Evolutionary conservation across 2,329 filamentous ascomycete species (phyloP).

Genomic region (Gyromitra esculenta): DNA sequence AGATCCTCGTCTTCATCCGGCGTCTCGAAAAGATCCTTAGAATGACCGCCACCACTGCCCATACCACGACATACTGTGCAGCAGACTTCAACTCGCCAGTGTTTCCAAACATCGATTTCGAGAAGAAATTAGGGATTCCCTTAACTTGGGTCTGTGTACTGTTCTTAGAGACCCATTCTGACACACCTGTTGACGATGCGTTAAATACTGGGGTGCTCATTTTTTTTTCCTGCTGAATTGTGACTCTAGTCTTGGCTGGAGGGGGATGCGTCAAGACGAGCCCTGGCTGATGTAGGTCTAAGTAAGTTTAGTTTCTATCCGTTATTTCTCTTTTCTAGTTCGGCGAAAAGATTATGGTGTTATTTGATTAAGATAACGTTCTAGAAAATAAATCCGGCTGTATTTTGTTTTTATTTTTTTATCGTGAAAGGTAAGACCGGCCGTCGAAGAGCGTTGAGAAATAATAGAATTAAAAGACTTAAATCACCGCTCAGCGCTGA

Average conservation of each 20-base stretch:
- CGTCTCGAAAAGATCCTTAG: constrained; percentile 58
- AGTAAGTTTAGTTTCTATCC: not conserved
- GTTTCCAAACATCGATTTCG: constrained; percentile 53
- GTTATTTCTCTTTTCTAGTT: not conserved
- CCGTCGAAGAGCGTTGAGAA: not conserved
- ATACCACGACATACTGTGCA: constrained; percentile 57
- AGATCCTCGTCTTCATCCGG: constrained; percentile 57
- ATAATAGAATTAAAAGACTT: constrained; percentile 17
- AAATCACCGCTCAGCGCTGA: constrained; percentile 31
- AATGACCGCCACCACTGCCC: constrained; percentile 57
- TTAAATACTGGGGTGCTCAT: not conserved
- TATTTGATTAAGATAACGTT: not conserved
- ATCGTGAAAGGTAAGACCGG: not conserved
- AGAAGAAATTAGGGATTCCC: constrained; percentile 55
- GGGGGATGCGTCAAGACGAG: not conserved
- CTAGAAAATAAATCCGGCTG: not conserved
- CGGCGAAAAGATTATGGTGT: not conserved
- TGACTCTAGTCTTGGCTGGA: not conserved
- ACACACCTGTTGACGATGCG: constrained; percentile 5
- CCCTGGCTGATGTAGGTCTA: not conserved
- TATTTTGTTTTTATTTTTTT: not conserved
- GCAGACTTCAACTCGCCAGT: constrained; percentile 55
- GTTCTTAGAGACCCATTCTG: constrained; percentile 31
- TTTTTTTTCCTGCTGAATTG: not conserved
- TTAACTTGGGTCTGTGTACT: constrained; percentile 33